These are phyloP conservation scores for Pseudogymnoascus sp. DNA, from an alignment of 2,329 filamentous ascomycete species.

Conservation along the genomic window DNA sequence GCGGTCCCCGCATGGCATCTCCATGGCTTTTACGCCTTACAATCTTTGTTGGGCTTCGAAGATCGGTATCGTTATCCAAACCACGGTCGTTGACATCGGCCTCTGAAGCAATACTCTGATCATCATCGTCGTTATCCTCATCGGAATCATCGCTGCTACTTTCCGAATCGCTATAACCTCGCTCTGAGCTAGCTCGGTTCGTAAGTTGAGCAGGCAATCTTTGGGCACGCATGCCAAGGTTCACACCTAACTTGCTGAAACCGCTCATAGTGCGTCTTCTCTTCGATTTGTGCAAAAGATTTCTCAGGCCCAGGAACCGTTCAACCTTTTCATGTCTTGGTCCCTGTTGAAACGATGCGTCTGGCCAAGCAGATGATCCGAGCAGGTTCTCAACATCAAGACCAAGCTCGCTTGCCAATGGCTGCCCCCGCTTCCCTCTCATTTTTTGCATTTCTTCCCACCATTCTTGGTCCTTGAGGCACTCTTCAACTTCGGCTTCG, in stretches of 20 bases:
- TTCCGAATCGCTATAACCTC: slow-evolving; percentile 36
- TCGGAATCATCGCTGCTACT: slow-evolving; percentile 30
- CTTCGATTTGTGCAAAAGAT: slow-evolving; percentile 51
- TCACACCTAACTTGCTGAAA: slow-evolving; percentile 48
- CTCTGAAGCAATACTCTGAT: slow-evolving; percentile 35
- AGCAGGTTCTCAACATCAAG: slow-evolving; percentile 37
- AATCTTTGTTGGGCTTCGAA: slow-evolving; percentile 16
- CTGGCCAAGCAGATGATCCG: slow-evolving; percentile 40
- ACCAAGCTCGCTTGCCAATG: slow-evolving; percentile 33
- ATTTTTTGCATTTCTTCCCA: slow-evolving; percentile 65
- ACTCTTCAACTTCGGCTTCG: slow-evolving; percentile 53
- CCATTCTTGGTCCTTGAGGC: slow-evolving; percentile 67
- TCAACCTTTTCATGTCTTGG: slow-evolving; percentile 33
- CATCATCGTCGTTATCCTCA: slow-evolving; percentile 28
- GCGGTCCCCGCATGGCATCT: slow-evolving; percentile 30
- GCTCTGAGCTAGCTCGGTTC: slow-evolving; percentile 35
- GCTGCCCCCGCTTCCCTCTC: slow-evolving; percentile 32
- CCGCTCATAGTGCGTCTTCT: slow-evolving; percentile 26
- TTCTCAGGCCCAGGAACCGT: slow-evolving; percentile 49
- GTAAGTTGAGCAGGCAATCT: slow-evolving; percentile 42
- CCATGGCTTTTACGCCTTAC: slow-evolving; percentile 35
- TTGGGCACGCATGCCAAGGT: slow-evolving; percentile 67
- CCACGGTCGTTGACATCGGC: slow-evolving; percentile 34
- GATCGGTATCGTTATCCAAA: slow-evolving; percentile 21
- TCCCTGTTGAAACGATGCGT: slow-evolving; percentile 42